These are phyloP conservation scores for Aegilops speltoides DNA, from an alignment of 176 grass and related monocot species.

Conservation along the genomic window DNA sequence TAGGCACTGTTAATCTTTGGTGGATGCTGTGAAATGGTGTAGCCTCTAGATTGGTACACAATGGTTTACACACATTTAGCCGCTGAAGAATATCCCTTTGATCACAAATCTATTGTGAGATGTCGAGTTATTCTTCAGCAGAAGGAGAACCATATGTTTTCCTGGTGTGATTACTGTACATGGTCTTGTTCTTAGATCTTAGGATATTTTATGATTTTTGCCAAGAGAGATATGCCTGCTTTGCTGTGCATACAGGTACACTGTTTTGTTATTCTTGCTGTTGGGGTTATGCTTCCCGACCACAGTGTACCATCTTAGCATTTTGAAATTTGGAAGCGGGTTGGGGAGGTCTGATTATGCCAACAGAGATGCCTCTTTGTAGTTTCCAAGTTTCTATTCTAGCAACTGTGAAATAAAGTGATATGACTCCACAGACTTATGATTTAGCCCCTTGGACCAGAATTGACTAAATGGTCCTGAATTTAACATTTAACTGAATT, in stretches of 20 bases:
- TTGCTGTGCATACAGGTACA: neutral
- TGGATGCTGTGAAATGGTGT: neutral
- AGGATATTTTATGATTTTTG: neutral
- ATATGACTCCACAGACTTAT: too few relatives aligned
- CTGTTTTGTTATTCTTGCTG: neutral
- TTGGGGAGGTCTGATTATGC: neutral
- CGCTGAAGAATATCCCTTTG: neutral
- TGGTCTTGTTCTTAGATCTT: neutral
- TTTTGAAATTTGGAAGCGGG: neutral
- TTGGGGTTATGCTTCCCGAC: neutral
- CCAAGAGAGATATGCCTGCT: neutral
- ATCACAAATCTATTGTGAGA: conserved; percentile 29
- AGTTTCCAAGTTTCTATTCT: too few relatives aligned
- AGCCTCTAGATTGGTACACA: neutral
- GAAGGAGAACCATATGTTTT: neutral
- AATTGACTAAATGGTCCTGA: too few relatives aligned
- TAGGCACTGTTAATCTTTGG: neutral
- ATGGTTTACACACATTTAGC: neutral
- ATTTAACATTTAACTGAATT: too few relatives aligned
- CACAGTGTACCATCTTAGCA: neutral
- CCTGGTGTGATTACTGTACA: neutral
- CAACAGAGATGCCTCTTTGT: too few relatives aligned
- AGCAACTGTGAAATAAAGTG: too few relatives aligned
- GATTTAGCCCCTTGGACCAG: too few relatives aligned
- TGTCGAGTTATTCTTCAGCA: conserved; percentile 5